Conservation (phyloP, 306 rosid genomes). For the Arachis hypogaea region DNA sequence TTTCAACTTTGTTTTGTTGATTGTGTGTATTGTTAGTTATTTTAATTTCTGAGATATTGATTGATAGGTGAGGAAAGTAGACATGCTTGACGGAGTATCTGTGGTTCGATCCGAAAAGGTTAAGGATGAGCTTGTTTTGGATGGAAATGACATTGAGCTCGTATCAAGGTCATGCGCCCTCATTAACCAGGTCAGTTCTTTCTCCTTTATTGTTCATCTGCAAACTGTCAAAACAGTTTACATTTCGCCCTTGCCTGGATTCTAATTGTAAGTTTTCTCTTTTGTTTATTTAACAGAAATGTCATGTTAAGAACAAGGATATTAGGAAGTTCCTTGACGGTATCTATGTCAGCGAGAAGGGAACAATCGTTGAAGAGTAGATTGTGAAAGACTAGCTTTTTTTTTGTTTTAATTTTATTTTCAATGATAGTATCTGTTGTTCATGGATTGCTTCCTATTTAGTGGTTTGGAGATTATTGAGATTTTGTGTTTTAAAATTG, state of each 20-base stretch:
- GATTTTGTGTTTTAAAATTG: no score
- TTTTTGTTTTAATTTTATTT: no score
- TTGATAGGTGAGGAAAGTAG: constrained; percentile 79
- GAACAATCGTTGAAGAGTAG: constrained; percentile 34
- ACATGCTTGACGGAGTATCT: constrained; percentile 74
- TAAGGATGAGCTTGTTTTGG: constrained; percentile 78
- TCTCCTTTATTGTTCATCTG: neutral
- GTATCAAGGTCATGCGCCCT: constrained; percentile 82
- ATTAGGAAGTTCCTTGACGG: constrained; percentile 86
- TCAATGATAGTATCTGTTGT: no score
- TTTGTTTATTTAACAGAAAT: constrained; percentile 55
- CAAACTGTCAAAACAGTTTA: neutral
- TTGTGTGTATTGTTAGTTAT: neutral
- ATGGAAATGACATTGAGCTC: constrained; percentile 88
- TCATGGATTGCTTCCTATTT: no score
- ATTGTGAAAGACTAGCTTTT: no score
- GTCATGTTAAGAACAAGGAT: constrained; percentile 84
- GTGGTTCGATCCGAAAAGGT: constrained; percentile 78
- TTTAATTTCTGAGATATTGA: constrained; percentile 12
- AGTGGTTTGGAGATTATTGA: no score
- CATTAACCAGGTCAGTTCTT: constrained; percentile 63
- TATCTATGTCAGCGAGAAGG: constrained; percentile 80
- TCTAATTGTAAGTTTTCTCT: neutral
- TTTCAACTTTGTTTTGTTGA: no score
- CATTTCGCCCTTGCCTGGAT: neutral